These are phyloP conservation scores for Lavandula angustifolia DNA, from an alignment of 257 asterid species.

Conservation along the genomic window DNA sequence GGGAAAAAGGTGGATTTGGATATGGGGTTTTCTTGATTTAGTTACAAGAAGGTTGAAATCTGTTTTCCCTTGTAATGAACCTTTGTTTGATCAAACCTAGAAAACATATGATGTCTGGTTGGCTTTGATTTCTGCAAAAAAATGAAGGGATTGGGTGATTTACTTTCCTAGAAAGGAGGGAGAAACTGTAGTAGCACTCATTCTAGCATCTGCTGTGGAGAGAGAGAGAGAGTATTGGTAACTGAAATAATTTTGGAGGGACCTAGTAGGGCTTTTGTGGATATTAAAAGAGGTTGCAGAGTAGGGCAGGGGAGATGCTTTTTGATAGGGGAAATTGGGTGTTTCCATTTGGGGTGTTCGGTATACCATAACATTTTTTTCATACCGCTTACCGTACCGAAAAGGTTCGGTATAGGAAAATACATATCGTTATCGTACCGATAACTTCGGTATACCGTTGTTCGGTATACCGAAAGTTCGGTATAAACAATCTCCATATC, in stretches of 20 bases:
- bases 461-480: too few species aligned
- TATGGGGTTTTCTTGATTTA: background rate
- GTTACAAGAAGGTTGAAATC: background rate
- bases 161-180: slow-evolving; percentile 43
- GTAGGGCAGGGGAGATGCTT: slow-evolving; percentile 22
- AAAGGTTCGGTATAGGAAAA: too few species aligned
- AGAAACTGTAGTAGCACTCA: slow-evolving; percentile 20
- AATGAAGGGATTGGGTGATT: slow-evolving; percentile 42
- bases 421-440: too few species aligned
- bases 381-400: too few species aligned
- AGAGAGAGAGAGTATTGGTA: slow-evolving; percentile 21
- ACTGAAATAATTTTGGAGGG: slow-evolving; percentile 28
- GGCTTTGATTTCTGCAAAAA: slow-evolving; percentile 46
- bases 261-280: slow-evolving; percentile 35
- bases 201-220: background rate
- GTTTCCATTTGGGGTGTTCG: too few species aligned
- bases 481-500: too few species aligned
- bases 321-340: background rate
- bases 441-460: too few species aligned
- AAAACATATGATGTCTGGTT: slow-evolving; percentile 44
- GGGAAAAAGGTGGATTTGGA: background rate
- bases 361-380: too few species aligned
- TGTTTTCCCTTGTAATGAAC: background rate
- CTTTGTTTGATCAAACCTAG: slow-evolving; percentile 53
- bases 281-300: slow-evolving; percentile 17